phyloP scores from a whole-genome alignment of 352 stramenopile genomes.

The Ophiocytium majus region DNA sequence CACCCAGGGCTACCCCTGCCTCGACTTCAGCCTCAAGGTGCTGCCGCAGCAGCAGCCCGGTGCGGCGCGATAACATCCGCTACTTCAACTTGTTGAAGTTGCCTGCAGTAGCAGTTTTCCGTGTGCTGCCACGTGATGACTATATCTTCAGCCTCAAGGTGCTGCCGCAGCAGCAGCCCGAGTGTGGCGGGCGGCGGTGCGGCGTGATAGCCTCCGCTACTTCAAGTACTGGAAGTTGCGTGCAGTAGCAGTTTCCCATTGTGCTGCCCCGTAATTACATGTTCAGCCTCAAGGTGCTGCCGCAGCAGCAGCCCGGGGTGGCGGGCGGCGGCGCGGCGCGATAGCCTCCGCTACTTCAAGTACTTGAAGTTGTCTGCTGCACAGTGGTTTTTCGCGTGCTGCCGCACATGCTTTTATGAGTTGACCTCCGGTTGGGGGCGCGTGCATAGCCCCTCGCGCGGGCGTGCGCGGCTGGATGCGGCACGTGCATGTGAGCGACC shows the following conservation, averaged over 20 bases:
- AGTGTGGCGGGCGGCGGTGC: neutral
- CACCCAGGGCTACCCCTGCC: conserved; percentile 91
- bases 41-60: neutral
- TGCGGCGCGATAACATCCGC: neutral
- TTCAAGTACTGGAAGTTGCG: too few species aligned
- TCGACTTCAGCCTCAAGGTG: conserved; percentile 94
- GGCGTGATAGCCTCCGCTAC: neutral
- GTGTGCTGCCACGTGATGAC: too few species aligned
- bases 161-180: neutral
- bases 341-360: neutral
- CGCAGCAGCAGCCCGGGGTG: neutral
- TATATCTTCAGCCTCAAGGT: conserved; percentile 93
- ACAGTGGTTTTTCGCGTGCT: neutral
- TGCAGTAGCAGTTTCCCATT: neutral
- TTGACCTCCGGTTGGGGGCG: conserved; percentile 79
- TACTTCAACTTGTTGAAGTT: too few species aligned
- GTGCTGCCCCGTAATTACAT: too few species aligned
- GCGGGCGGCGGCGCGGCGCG: too few species aligned
- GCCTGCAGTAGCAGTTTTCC: neutral
- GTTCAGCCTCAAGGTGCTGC: conserved; percentile 85
- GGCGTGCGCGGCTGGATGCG: too few species aligned
- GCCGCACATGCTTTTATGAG: too few species aligned
- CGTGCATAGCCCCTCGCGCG: too few species aligned
- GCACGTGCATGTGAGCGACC: too few species aligned
- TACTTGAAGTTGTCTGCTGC: neutral